A percentile compares a stretch with the other conserved stretches of the same genome.
Evolutionary conservation across 306 rosid genomes (phyloP).

Genomic region (Vigna reflexopilosa): DNA sequence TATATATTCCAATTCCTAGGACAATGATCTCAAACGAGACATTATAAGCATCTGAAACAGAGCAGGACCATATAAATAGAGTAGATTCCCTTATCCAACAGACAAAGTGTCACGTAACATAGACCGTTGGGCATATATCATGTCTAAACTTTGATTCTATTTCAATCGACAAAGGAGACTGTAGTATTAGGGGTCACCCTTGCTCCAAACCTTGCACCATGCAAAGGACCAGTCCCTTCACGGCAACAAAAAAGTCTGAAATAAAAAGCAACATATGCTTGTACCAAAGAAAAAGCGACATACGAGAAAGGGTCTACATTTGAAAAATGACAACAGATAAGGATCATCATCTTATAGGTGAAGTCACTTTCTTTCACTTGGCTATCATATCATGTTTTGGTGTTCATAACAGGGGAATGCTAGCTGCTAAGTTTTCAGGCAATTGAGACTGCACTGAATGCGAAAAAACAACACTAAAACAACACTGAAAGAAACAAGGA

Average conservation of each 20-base stretch:
- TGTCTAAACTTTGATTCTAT: conserved; percentile 6
- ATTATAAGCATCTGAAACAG: conserved; percentile 11
- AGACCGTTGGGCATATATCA: conserved; percentile 13
- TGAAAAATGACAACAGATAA: conserved; percentile 14
- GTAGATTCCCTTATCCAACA: conserved; percentile 21
- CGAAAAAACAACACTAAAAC: background rate
- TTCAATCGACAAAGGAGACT: conserved; percentile 27
- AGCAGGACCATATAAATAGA: conserved; percentile 7
- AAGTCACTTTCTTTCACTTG: conserved; percentile 8
- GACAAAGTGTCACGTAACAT: conserved; percentile 20
- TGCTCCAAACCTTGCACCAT: conserved; percentile 3
- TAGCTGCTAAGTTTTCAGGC: background rate
- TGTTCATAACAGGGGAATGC: background rate
- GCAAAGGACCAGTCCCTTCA: conserved; percentile 8
- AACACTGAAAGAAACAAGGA: background rate
- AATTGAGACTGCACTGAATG: background rate
- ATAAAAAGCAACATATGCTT: conserved; percentile 30
- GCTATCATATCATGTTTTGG: background rate
- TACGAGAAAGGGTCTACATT: background rate
- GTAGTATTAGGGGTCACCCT: conserved; percentile 11
- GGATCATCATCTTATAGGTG: background rate
- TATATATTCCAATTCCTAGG: conserved; percentile 14
- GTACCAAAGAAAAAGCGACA: conserved; percentile 28
- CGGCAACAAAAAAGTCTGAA: background rate
- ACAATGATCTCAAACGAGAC: conserved; percentile 16